Evolutionary conservation across 148 eudicot species (phyloP).

Genomic region (Amaranthus cruentus): DNA sequence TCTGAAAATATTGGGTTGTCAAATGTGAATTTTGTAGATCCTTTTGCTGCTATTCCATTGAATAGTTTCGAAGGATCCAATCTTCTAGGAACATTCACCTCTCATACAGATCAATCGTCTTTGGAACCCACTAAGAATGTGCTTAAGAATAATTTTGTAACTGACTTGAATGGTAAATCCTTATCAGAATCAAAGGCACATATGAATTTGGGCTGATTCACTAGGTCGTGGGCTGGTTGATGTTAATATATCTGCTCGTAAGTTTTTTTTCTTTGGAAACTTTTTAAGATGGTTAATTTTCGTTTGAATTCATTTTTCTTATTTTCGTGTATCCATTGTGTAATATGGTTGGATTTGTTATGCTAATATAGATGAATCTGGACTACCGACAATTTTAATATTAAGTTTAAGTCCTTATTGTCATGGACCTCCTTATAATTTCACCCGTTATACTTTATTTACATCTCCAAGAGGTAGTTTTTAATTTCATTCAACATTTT

Average conservation of each 20-base stretch:
- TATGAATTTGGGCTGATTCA: slow-evolving; percentile 86
- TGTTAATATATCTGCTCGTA: slow-evolving; percentile 94
- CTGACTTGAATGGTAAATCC: slow-evolving; percentile 35
- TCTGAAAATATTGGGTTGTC: slow-evolving; percentile 35
- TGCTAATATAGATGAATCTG: too few species aligned
- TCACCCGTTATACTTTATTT: slow-evolving; percentile 55
- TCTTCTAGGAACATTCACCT: slow-evolving; percentile 56
- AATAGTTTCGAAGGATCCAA: slow-evolving; percentile 72
- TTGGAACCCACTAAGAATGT: slow-evolving; percentile 31
- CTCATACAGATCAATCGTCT: slow-evolving; percentile 44
- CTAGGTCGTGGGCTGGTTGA: slow-evolving; percentile 94
- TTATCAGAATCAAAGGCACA: slow-evolving; percentile 40
- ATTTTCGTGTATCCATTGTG: not conserved
- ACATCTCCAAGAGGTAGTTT: slow-evolving; percentile 49
- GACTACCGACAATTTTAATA: too few species aligned
- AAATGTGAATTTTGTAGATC: slow-evolving; percentile 47
- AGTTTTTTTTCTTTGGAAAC: slow-evolving; percentile 27
- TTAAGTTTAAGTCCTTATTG: slow-evolving; percentile 52
- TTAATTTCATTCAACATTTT: not conserved
- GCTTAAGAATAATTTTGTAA: slow-evolving; percentile 18
- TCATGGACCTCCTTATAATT: slow-evolving; percentile 74
- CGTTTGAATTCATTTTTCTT: not conserved
- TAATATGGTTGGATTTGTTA: not conserved
- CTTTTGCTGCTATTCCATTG: slow-evolving; percentile 75
- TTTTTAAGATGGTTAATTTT: not conserved